Evolutionary conservation across 768 basidiomycete genomes (phyloP).

Genomic region (Trametes elegans): DNA sequence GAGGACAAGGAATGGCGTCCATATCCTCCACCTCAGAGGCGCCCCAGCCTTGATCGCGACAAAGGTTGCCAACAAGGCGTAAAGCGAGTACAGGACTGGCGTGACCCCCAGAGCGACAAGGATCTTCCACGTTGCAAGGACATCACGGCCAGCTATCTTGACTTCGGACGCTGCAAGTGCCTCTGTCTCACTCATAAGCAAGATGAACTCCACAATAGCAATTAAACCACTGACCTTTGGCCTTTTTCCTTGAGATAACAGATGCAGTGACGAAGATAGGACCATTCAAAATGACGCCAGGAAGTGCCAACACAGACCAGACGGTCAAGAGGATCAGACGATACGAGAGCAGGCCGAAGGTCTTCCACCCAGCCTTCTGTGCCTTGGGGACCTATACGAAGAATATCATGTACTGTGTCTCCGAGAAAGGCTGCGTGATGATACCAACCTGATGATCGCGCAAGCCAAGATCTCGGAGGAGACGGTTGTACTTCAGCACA

Average conservation of each 20-base stretch:
- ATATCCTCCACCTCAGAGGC: slow-evolving; percentile 60
- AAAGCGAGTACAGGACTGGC: slow-evolving; percentile 81
- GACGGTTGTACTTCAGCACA: slow-evolving; percentile 87
- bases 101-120: slow-evolving; percentile 90
- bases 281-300: slow-evolving; percentile 87
- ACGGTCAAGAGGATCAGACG: slow-evolving; percentile 71
- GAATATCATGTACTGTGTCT: neutral
- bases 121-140: slow-evolving; percentile 97
- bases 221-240: slow-evolving; percentile 57
- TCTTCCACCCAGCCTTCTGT: slow-evolving; percentile 83
- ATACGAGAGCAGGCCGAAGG: slow-evolving; percentile 79
- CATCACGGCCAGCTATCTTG: slow-evolving; percentile 94
- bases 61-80: slow-evolving; percentile 75
- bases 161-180: slow-evolving; percentile 94
- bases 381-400: slow-evolving; percentile 75
- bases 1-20: slow-evolving; percentile 77
- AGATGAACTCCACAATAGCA: neutral
- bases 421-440: neutral
- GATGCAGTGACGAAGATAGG: slow-evolving; percentile 93
- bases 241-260: slow-evolving; percentile 83
- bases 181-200: slow-evolving; percentile 46
- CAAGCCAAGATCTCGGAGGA: slow-evolving; percentile 84
- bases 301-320: slow-evolving; percentile 85
- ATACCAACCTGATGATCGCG: slow-evolving; percentile 84
- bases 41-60: slow-evolving; percentile 67